A percentile compares a stretch with the other conserved stretches of the same genome.
phyloP scores from a whole-genome alignment of 306 rosid species.

The Cicer pinnatifidum region DNA sequence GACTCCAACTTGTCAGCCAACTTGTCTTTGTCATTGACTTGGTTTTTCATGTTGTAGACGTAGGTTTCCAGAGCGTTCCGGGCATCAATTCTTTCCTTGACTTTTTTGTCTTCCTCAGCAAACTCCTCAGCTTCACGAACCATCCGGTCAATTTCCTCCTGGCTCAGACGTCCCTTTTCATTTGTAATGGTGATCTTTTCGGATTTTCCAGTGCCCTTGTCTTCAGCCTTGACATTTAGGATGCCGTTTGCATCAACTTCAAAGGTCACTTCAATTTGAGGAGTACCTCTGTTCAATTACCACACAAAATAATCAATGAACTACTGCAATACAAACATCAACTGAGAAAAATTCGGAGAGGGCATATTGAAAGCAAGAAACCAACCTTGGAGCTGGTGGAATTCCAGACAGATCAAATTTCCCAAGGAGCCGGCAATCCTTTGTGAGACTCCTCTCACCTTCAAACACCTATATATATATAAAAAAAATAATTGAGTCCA shows the following conservation, averaged over 20 bases:
- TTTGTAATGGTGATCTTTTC: slow-evolving; percentile 99
- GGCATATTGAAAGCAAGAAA: slow-evolving; percentile 4
- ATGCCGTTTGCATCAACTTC: slow-evolving; percentile 99
- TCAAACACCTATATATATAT: slow-evolving; percentile 68
- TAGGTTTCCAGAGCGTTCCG: slow-evolving; percentile 91
- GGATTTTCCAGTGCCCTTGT: slow-evolving; percentile 96
- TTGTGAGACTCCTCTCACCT: slow-evolving; percentile 99
- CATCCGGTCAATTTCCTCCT: slow-evolving; percentile 96
- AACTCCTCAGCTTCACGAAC: slow-evolving; percentile 97
- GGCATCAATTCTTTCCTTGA: slow-evolving; percentile 93
- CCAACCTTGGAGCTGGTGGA: slow-evolving; percentile 98
- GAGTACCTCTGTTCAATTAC: slow-evolving; percentile 79
- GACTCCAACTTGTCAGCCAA: slow-evolving; percentile 92
- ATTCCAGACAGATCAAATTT: slow-evolving; percentile 88
- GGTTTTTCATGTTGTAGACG: slow-evolving; percentile 94
- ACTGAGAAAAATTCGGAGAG: neutral
- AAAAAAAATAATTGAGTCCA: slow-evolving; percentile 8
- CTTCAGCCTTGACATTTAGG: slow-evolving; percentile 92
- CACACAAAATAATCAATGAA: slow-evolving; percentile 23
- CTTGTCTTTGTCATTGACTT: slow-evolving; percentile 90
- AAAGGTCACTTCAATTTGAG: slow-evolving; percentile 97
- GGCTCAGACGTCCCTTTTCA: slow-evolving; percentile 94
- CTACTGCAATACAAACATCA: slow-evolving; percentile 13
- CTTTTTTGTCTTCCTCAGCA: slow-evolving; percentile 95
- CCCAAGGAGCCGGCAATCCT: slow-evolving; percentile 96